These are phyloP conservation scores for Emergomyces africanus DNA, from an alignment of 2,329 filamentous ascomycete species.

Conservation along the genomic window DNA sequence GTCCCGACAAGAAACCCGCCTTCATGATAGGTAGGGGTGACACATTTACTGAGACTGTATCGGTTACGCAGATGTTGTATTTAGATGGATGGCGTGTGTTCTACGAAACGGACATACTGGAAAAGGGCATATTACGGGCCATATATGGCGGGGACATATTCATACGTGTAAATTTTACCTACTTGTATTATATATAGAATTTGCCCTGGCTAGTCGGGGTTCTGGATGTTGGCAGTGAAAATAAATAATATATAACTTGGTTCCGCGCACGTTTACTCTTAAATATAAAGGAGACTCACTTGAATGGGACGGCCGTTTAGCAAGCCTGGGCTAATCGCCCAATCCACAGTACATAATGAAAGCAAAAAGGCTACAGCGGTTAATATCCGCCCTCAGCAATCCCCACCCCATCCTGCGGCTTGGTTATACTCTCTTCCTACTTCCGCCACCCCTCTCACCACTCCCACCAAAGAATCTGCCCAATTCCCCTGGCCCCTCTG, in stretches of 20 bases:
- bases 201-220: no score
- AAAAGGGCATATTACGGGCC: neutral
- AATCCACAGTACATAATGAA: neutral
- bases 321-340: neutral
- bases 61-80: neutral
- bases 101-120: neutral
- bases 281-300: neutral
- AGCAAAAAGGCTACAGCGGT: constrained; percentile 1
- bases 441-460: constrained; percentile 56
- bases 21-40: no score
- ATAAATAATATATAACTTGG: no score
- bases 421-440: constrained; percentile 31
- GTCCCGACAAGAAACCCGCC: no score
- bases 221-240: no score
- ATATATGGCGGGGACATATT: neutral
- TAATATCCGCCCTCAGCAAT: constrained; percentile 6
- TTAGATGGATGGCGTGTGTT: neutral
- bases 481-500: constrained; percentile 20
- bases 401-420: constrained; percentile 13
- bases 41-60: no score
- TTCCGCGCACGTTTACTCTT: neutral
- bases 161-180: neutral
- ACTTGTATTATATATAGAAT: no score
- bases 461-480: constrained; percentile 53
- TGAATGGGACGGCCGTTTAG: no score